Evolutionary conservation across 106 monocot species (phyloP).

Genomic region (Dioscorea zingiberensis): DNA sequence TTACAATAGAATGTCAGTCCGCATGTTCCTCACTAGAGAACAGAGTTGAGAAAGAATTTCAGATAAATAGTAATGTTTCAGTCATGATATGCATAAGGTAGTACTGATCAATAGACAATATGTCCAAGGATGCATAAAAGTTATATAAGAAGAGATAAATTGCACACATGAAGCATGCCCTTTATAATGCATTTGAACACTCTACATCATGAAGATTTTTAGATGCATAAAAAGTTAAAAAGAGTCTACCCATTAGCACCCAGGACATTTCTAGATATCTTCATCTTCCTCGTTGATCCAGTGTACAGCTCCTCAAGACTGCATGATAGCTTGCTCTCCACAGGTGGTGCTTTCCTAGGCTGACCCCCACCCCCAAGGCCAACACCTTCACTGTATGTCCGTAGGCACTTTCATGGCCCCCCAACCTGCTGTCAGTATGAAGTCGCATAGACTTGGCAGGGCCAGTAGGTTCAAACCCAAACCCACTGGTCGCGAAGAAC

Average conservation of each 20-base stretch:
- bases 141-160: too few species aligned
- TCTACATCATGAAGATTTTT: not conserved
- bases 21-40: too few species aligned
- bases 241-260: conserved; percentile 54
- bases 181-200: too few species aligned
- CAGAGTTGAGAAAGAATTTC: too few species aligned
- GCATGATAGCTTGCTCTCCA: conserved; percentile 75
- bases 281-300: conserved; percentile 85
- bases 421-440: conserved; percentile 38
- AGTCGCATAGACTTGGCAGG: conserved; percentile 48
- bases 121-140: too few species aligned
- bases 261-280: conserved; percentile 59
- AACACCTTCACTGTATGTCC: conserved; percentile 10
- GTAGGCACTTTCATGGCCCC: conserved; percentile 10
- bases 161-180: too few species aligned
- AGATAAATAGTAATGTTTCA: too few species aligned
- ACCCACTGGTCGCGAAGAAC: conserved; percentile 45
- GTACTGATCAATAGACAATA: too few species aligned
- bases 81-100: too few species aligned
- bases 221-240: not conserved
- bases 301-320: conserved; percentile 80
- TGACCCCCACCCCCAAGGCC: conserved; percentile 15
- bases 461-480: conserved; percentile 34
- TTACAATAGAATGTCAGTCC: too few species aligned
- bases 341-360: conserved; percentile 37